Evolutionary conservation across 2,329 filamentous ascomycete species (phyloP).

Genomic region (Fusarium sp.): DNA sequence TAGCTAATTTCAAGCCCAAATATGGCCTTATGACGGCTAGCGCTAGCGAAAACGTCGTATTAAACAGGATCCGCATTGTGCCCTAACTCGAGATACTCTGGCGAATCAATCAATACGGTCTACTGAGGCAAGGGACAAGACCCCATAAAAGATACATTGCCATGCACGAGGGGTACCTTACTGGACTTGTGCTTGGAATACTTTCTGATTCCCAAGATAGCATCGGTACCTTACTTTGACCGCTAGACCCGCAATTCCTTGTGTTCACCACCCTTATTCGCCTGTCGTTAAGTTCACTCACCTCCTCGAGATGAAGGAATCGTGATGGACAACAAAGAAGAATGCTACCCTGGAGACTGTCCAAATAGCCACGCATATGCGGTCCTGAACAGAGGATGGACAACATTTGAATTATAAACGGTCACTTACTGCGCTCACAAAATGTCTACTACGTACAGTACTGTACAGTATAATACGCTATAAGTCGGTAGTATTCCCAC

Average conservation of each 20-base stretch:
- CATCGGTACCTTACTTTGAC: conserved; percentile 39
- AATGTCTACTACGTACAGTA: not conserved
- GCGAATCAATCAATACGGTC: conserved; percentile 42
- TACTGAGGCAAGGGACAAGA: conserved; percentile 16
- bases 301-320: conserved; percentile 23
- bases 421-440: not conserved
- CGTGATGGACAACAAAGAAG: conserved; percentile 9
- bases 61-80: conserved; percentile 40
- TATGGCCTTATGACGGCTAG: conserved; percentile 37
- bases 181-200: conserved; percentile 24
- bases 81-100: conserved; percentile 23
- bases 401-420: conserved; percentile 5
- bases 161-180: conserved; percentile 26
- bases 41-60: conserved; percentile 44
- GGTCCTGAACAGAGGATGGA: not conserved
- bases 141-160: conserved; percentile 32
- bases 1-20: conserved; percentile 25
- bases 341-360: conserved; percentile 23
- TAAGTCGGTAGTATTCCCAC: not conserved
- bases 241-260: conserved; percentile 17
- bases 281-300: conserved; percentile 11
- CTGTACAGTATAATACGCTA: not conserved
- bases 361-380: conserved; percentile 1
- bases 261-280: conserved; percentile 28
- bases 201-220: conserved; percentile 34